Evolutionary conservation across 345 rosid species (phyloP), one percentile per base, ranked within the genome.

Genomic region (Nasturtium officinale): DNA sequence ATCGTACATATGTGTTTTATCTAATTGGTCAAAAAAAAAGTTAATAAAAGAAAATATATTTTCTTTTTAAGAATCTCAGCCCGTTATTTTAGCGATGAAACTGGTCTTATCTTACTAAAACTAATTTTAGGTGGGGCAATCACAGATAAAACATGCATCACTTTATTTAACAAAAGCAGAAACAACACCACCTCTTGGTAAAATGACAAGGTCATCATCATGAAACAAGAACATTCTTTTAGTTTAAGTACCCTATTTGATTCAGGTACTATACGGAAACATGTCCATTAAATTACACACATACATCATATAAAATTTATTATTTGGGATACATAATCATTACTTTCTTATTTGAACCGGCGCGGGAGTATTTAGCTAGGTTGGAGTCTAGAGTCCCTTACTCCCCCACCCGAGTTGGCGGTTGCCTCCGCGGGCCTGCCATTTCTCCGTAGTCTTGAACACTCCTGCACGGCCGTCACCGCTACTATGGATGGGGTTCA

Each of bases 231-330:
- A 20, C 53, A 48, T 32, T 12, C 30, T 45, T 23, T 23, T 20
- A 7, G 30, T 38, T 25, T 8, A 15, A 65, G 57, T 13, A 43
- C 53, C 23, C 7, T 56, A 9, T 17, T 33, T 58, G 9, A 28
- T 30, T 28, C 9, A 25, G 48, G 51, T 46, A 59, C 73, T 11
- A 51, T 51, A 59, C 38, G 43, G 69, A 68, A 61, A 75, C 64
- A 75, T 68, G 63, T 43, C 48, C 63, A 69, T 61, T n/a, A n/a
- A n/a, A n/a, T n/a, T 69, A 68, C 69, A 67, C 68, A 15, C 53
- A 46, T 20, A 57, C 51, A 48, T 60, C 54, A 59, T 50, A 50
- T 28, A 40, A 1, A 1, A 40, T 2, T 51, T 17, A 42, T 75
- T 75, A 45, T n/a, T 25, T 15, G 10, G 42, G 21, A 42, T 33